Conservation (phyloP, 2,329 filamentous ascomycete genomes). For the Bipolaris bicolor region DNA sequence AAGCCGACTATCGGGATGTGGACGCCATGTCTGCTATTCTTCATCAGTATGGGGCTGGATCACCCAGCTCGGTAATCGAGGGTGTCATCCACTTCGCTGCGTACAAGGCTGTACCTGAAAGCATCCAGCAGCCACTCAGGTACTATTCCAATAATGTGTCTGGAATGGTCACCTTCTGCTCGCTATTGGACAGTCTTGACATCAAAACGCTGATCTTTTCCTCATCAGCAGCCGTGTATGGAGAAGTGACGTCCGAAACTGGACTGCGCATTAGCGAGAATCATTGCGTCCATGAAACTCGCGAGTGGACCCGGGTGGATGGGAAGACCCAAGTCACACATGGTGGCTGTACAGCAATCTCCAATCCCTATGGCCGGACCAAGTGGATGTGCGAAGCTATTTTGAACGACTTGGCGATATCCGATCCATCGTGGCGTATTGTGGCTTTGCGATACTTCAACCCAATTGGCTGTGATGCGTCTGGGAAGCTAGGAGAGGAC, state of each 20-base stretch:
- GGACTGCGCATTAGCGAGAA: slow-evolving; percentile 57
- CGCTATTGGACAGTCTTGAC: slow-evolving; percentile 59
- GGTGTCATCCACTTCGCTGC: slow-evolving; percentile 71
- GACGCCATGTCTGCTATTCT: slow-evolving; percentile 13
- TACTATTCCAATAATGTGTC: slow-evolving; percentile 70
- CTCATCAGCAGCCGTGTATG: slow-evolving; percentile 62
- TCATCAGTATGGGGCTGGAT: slow-evolving; percentile 29
- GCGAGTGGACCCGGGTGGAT: slow-evolving; percentile 1
- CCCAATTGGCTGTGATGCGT: slow-evolving; percentile 66
- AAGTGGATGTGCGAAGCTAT: slow-evolving; percentile 71
- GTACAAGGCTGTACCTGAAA: slow-evolving; percentile 67
- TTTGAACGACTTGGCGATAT: slow-evolving; percentile 62
- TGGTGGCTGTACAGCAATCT: slow-evolving; percentile 47
- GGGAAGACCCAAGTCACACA: slow-evolving; percentile 5
- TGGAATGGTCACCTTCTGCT: slow-evolving; percentile 63
- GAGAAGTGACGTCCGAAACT: slow-evolving; percentile 45
- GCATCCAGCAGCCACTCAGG: slow-evolving; percentile 61
- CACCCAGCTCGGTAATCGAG: slow-evolving; percentile 49
- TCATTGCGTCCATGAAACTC: slow-evolving; percentile 53
- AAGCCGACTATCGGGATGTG: slow-evolving; percentile 51
- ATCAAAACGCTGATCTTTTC: slow-evolving; percentile 70
- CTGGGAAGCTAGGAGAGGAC: slow-evolving; percentile 65
- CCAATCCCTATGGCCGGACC: slow-evolving; percentile 66
- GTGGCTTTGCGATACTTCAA: slow-evolving; percentile 67
- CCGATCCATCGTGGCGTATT: slow-evolving; percentile 66